A percentile compares a stretch with the other conserved stretches of the same genome.
Conservation (phyloP, 768 basidiomycete genomes). For the Lactarius quietus region DNA sequence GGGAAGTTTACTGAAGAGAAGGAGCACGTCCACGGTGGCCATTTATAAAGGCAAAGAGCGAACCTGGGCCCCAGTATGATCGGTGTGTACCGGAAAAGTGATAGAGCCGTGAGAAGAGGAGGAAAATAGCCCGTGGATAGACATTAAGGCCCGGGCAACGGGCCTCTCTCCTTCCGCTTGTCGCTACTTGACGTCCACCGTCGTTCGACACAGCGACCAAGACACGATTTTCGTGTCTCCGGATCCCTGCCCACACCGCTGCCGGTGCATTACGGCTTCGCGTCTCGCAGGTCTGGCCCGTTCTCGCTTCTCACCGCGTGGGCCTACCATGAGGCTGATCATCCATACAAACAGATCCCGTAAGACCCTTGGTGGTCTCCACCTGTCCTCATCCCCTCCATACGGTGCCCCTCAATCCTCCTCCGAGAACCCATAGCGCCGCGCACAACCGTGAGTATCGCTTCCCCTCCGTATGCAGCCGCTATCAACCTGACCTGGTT, state of each 20-base stretch:
- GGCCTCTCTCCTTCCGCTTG: conserved; percentile 2
- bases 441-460: conserved; percentile 12
- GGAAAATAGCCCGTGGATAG: not conserved
- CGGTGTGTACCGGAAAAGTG: conserved; percentile 10
- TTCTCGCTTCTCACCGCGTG: conserved; percentile 25
- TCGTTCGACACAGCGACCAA: not conserved
- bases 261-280: conserved; percentile 11
- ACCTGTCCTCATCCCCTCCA: conserved; percentile 17
- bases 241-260: not conserved
- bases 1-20: not conserved
- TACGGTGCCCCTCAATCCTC: conserved; percentile 13
- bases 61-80: not conserved
- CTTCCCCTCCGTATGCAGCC: not conserved
- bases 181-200: not conserved
- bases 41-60: not conserved
- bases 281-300: conserved; percentile 21
- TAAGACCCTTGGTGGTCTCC: conserved; percentile 17
- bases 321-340: conserved; percentile 27
- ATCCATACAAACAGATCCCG: conserved; percentile 16
- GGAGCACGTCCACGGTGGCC: not conserved
- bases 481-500: not conserved
- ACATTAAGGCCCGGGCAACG: not conserved
- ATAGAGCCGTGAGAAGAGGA: conserved; percentile 22
- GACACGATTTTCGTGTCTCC: conserved; percentile 1
- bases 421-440: conserved; percentile 12